Percentiles rank a stretch among this genome's conserved stretches.
These are phyloP conservation scores for Clonostachys chloroleuca DNA, from an alignment of 2,329 filamentous ascomycete species.

Conservation along the genomic window DNA sequence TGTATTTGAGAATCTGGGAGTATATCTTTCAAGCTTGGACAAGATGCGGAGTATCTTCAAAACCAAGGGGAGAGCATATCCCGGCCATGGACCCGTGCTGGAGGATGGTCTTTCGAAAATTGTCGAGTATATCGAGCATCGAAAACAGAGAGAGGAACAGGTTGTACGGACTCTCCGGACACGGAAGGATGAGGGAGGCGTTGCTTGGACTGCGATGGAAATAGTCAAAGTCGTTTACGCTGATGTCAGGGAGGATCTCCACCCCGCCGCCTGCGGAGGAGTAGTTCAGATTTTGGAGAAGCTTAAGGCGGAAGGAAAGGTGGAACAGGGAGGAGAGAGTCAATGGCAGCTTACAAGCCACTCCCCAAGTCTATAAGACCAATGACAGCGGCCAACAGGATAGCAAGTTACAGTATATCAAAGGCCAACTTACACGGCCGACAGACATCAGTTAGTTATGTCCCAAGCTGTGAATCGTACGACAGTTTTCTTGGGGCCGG, in stretches of 20 bases:
- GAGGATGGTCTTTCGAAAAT: conserved; percentile 69
- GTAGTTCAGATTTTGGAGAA: conserved; percentile 77
- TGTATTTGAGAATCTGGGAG: conserved; percentile 72
- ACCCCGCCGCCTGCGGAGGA: conserved; percentile 71
- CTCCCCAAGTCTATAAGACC: background rate
- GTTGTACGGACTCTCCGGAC: conserved; percentile 60
- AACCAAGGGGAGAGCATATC: conserved; percentile 63
- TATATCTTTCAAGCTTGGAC: conserved; percentile 65
- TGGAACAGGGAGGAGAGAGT: conserved; percentile 31
- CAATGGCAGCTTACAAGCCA: conserved; percentile 6
- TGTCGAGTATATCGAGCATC: conserved; percentile 77
- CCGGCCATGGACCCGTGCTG: conserved; percentile 80
- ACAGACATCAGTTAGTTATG: too few relatives aligned
- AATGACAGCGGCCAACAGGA: too few relatives aligned
- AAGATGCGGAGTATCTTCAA: conserved; percentile 63
- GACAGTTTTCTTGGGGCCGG: too few relatives aligned
- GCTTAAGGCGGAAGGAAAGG: conserved; percentile 69
- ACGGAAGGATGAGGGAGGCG: conserved; percentile 16
- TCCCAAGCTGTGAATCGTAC: too few relatives aligned
- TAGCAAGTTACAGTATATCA: too few relatives aligned
- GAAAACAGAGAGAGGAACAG: conserved; percentile 74
- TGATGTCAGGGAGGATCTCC: conserved; percentile 71
- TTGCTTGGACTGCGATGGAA: conserved; percentile 66
- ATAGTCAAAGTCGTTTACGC: conserved; percentile 86
- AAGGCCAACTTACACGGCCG: too few relatives aligned